Evolutionary conservation across 2,329 filamentous ascomycete genomes (phyloP).

Genomic region (Ophiognomonia clavigignenti-juglandacearum): DNA sequence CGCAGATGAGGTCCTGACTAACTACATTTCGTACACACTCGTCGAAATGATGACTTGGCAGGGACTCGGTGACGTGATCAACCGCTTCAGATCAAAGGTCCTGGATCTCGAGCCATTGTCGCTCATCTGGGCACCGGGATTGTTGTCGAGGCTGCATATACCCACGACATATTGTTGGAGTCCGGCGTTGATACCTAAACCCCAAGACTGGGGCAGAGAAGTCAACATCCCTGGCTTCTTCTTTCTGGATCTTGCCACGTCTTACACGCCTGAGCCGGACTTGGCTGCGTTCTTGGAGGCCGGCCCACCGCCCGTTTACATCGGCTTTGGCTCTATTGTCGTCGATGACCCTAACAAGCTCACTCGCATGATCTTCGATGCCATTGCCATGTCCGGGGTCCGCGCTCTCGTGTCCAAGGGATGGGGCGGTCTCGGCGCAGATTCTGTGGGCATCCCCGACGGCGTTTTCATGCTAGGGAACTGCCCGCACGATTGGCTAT

Average conservation of each 20-base stretch:
- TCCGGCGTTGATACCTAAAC: slow-evolving; percentile 54
- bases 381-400: slow-evolving; percentile 61
- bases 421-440: slow-evolving; percentile 79
- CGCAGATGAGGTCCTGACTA: slow-evolving; percentile 70
- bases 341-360: slow-evolving; percentile 70
- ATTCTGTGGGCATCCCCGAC: slow-evolving; percentile 64
- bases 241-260: slow-evolving; percentile 64
- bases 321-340: slow-evolving; percentile 80
- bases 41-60: slow-evolving; percentile 95
- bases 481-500: slow-evolving; percentile 85
- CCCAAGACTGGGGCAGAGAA: slow-evolving; percentile 67
- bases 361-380: slow-evolving; percentile 68
- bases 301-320: slow-evolving; percentile 71
- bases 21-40: slow-evolving; percentile 77
- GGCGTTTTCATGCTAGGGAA: slow-evolving; percentile 81
- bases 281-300: slow-evolving; percentile 61
- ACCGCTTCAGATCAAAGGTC: slow-evolving; percentile 71
- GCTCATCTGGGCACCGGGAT: slow-evolving; percentile 75
- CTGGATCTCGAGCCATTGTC: slow-evolving; percentile 74
- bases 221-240: slow-evolving; percentile 74
- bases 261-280: slow-evolving; percentile 61
- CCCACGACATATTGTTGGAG: slow-evolving; percentile 95
- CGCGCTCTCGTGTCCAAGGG: slow-evolving; percentile 80
- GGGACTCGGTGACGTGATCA: slow-evolving; percentile 85
- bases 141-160: slow-evolving; percentile 69